Evolutionary conservation across 768 basidiomycete genomes (phyloP).

Genomic region (Auricularia sp.): DNA sequence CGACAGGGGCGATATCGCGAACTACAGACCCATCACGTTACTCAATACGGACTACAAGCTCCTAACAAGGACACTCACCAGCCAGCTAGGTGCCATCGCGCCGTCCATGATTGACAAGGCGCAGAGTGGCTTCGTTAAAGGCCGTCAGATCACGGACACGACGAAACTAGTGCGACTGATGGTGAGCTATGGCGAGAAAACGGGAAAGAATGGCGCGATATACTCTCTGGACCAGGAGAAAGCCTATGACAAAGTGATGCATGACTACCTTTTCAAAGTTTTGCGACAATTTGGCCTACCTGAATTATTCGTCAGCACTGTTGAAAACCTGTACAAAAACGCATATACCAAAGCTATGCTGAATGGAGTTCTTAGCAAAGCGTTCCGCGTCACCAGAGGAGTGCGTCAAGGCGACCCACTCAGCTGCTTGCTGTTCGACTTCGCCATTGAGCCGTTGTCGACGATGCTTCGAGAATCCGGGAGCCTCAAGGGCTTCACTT

Average conservation of each 20-base stretch:
- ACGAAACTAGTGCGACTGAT: conserved; percentile 5
- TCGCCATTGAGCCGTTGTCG: conserved; percentile 18
- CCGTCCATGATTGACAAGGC: conserved; percentile 19
- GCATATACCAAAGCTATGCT: conserved; percentile 23
- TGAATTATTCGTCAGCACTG: conserved; percentile 13
- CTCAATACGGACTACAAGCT: conserved; percentile 26
- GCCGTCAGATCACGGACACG: conserved; percentile 23
- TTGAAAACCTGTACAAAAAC: conserved; percentile 20
- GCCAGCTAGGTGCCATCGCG: conserved; percentile 9
- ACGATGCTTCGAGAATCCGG: conserved; percentile 18
- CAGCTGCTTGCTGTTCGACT: conserved; percentile 24
- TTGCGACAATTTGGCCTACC: too few relatives aligned
- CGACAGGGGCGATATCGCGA: conserved; percentile 2
- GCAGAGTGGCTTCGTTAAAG: conserved; percentile 31
- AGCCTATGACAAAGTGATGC: too few relatives aligned
- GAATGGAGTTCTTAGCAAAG: conserved; percentile 21
- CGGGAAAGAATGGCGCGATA: too few relatives aligned
- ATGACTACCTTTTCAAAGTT: too few relatives aligned
- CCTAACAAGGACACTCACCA: conserved; percentile 16
- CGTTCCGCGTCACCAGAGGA: conserved; percentile 18
- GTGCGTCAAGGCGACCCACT: conserved; percentile 31
- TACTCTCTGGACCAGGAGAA: too few relatives aligned
- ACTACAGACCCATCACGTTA: background rate
- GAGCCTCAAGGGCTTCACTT: conserved; percentile 13
- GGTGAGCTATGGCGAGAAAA: too few relatives aligned